Evolutionary conservation across 75 land plant species (phyloP).

Genomic region (Larix kaempferi): DNA sequence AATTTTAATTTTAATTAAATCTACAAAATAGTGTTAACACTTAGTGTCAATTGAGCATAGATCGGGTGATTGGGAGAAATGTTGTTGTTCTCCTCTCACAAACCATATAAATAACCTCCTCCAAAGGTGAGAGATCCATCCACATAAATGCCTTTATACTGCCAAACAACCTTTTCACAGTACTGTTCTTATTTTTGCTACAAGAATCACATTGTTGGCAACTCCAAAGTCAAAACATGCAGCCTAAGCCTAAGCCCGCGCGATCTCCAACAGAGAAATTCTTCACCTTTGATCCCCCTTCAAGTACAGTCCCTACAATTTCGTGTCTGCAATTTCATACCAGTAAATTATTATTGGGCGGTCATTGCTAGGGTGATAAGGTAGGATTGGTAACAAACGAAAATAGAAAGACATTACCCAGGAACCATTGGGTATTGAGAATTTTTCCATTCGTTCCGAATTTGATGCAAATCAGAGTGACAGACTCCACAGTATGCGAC

Average conservation of each 20-base stretch:
- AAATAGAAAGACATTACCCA: slow-evolving; percentile 31
- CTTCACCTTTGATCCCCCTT: slow-evolving; percentile 56
- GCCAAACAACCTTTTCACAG: slow-evolving; percentile 42
- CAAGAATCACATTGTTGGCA: slow-evolving; percentile 64
- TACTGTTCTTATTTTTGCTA: slow-evolving; percentile 47
- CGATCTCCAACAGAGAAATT: slow-evolving; percentile 58
- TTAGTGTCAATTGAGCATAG: too few species aligned
- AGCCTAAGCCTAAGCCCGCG: slow-evolving; percentile 77
- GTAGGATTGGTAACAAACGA: too few species aligned
- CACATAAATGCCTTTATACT: slow-evolving; percentile 46
- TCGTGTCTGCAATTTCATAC: slow-evolving; percentile 52
- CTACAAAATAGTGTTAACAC: too few species aligned
- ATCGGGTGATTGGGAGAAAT: too few species aligned
- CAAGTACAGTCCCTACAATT: slow-evolving; percentile 52
- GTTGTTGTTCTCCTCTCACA: too few species aligned
- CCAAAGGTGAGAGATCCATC: slow-evolving; percentile 66
- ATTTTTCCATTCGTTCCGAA: slow-evolving; percentile 63
- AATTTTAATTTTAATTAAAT: too few species aligned
- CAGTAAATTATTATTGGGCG: too few species aligned
- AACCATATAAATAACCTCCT: slow-evolving; percentile 77
- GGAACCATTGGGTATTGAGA: slow-evolving; percentile 91
- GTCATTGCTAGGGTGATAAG: too few species aligned
- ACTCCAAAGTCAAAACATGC: slow-evolving; percentile 39
- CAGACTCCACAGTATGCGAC: slow-evolving; percentile 80
- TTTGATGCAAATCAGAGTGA: slow-evolving; percentile 78